A percentile compares a stretch with the other conserved stretches of the same genome.
Evolutionary conservation across 176 grass and related monocot genomes (phyloP).

Genomic region (Pharus latifolius): DNA sequence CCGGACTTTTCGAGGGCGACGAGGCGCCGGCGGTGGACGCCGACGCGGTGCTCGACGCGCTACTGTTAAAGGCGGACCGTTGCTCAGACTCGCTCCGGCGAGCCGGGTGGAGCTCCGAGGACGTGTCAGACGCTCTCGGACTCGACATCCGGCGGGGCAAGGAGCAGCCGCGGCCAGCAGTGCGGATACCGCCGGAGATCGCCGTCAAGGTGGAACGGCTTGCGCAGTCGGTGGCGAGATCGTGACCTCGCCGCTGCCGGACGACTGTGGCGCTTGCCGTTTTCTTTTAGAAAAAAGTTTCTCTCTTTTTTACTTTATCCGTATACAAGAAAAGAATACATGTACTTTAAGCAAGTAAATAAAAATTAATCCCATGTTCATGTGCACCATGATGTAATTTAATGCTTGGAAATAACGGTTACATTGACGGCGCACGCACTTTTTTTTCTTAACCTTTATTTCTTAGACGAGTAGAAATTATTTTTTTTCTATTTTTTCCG

Average conservation of each 20-base stretch:
- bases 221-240: constrained; percentile 25
- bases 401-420: constrained; percentile 21
- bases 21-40: constrained; percentile 22
- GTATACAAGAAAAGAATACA: constrained; percentile 38
- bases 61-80: constrained; percentile 52
- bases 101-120: constrained; percentile 76
- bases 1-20: constrained; percentile 45
- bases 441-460: background rate
- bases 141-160: constrained; percentile 35
- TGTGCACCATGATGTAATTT: constrained; percentile 16
- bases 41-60: constrained; percentile 46
- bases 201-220: constrained; percentile 55
- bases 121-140: constrained; percentile 65
- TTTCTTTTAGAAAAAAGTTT: constrained; percentile 7
- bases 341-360: constrained; percentile 36
- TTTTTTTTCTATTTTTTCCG: background rate
- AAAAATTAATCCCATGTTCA: constrained; percentile 23
- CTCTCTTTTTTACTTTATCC: constrained; percentile 28
- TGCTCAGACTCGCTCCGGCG: constrained; percentile 60
- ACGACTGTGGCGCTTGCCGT: background rate
- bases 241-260: background rate
- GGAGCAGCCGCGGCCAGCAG: constrained; percentile 8
- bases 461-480: background rate
- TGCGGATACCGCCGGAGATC: constrained; percentile 50
- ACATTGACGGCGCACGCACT: background rate